phyloP scores from a whole-genome alignment of 768 basidiomycete species.

The Lactarius hatsudake region DNA sequence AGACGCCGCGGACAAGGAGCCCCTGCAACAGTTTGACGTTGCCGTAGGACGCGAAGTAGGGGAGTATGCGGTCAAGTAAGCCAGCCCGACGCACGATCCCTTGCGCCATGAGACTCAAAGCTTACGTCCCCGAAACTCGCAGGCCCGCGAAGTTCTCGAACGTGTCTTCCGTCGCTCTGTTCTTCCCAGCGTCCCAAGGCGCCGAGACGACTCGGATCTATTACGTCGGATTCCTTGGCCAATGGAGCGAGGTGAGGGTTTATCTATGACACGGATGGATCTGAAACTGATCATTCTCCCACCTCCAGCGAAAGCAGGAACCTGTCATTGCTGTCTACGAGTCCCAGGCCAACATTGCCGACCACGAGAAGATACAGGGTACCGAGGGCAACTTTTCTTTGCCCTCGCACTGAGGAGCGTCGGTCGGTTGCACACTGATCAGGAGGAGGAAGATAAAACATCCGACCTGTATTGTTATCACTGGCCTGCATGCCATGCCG shows the following conservation, averaged over 20 bases:
- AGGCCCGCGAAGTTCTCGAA: conserved; percentile 88
- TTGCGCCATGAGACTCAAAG: neutral
- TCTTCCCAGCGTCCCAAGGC: conserved; percentile 77
- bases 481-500: neutral
- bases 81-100: too few species aligned
- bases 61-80: conserved; percentile 79
- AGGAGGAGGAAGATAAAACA: neutral
- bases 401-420: conserved; percentile 37
- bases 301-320: conserved; percentile 61
- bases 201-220: conserved; percentile 75
- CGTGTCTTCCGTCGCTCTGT: conserved; percentile 76
- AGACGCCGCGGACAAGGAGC: conserved; percentile 57
- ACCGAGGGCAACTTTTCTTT: conserved; percentile 57
- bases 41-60: conserved; percentile 73
- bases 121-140: neutral
- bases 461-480: conserved; percentile 15
- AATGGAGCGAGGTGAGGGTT: conserved; percentile 68
- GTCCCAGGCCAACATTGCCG: conserved; percentile 79
- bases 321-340: conserved; percentile 89
- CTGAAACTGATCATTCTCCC: neutral
- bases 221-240: conserved; percentile 83
- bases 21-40: conserved; percentile 72
- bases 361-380: conserved; percentile 86
- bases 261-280: neutral
- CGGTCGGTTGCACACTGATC: too few species aligned